phyloP scores from a whole-genome alignment of 768 basidiomycete genomes.

The Dioszegia crocea region DNA sequence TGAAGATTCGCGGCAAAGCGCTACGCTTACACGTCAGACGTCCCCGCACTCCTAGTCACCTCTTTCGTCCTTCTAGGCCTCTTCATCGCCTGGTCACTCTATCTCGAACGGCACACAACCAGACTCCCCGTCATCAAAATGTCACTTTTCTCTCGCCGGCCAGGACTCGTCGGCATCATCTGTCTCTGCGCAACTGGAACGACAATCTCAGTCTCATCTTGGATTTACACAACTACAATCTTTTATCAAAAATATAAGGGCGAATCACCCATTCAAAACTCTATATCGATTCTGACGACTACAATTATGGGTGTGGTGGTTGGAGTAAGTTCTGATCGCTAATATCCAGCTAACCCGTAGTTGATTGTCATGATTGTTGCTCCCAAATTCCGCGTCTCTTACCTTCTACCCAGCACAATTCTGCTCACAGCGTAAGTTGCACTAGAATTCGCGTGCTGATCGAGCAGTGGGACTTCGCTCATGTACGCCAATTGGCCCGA shows the following conservation, averaged over 20 bases:
- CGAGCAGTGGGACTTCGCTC: slow-evolving; percentile 4
- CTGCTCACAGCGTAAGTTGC: slow-evolving; percentile 20
- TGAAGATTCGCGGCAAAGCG: no score
- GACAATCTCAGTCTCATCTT: slow-evolving; percentile 7
- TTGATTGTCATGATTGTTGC: slow-evolving; percentile 13
- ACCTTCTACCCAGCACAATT: slow-evolving; percentile 19
- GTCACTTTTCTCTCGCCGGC: slow-evolving; percentile 26
- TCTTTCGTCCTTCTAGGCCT: slow-evolving; percentile 58
- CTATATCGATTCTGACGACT: slow-evolving; percentile 11
- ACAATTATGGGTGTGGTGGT: slow-evolving; percentile 1
- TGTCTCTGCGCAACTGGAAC: slow-evolving; percentile 9
- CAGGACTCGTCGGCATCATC: slow-evolving; percentile 13
- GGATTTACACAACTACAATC: slow-evolving; percentile 12
- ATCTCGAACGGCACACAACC: slow-evolving; percentile 54
- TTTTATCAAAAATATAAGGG: slow-evolving; percentile 29
- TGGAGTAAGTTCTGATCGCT: not conserved
- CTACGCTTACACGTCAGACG: slow-evolving; percentile 54
- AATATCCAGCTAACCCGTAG: not conserved
- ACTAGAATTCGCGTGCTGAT: not conserved
- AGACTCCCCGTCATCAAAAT: slow-evolving; percentile 24
- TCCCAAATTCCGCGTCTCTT: slow-evolving; percentile 14
- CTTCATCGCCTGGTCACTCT: slow-evolving; percentile 65
- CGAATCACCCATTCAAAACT: slow-evolving; percentile 16
- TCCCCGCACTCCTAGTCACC: slow-evolving; percentile 62
- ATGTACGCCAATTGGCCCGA: slow-evolving; percentile 29